These are phyloP conservation scores for Eucalyptus caleyi DNA, from an alignment of 345 rosid species.

Conservation along the genomic window DNA sequence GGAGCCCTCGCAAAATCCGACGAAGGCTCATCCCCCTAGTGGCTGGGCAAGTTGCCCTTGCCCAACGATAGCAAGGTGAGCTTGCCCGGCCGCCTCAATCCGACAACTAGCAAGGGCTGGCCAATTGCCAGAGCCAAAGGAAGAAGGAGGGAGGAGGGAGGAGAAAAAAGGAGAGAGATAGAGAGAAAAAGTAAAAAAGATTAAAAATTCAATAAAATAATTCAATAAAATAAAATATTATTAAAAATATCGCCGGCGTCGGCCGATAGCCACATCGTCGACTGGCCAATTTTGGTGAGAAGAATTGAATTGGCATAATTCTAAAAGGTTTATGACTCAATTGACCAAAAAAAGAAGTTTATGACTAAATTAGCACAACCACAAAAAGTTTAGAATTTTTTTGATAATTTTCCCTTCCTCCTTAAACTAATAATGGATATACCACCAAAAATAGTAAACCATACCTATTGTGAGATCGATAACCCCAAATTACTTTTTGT, in stretches of 20 bases:
- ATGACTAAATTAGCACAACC: rapidly evolving
- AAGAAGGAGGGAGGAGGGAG: too few species aligned
- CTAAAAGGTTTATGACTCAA: rapidly evolving
- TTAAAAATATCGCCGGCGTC: rapidly evolving
- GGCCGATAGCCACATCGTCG: rapidly evolving
- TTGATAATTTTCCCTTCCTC: too few species aligned
- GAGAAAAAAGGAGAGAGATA: too few species aligned
- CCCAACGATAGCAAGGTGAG: rapidly evolving
- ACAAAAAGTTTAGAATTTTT: rapidly evolving
- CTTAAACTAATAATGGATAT: neutral
- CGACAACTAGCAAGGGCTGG: rapidly evolving
- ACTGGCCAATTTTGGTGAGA: too few species aligned
- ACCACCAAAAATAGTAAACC: neutral
- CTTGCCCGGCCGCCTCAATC: rapidly evolving
- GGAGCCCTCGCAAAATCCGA: rapidly evolving
- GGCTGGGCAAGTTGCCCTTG: too few species aligned
- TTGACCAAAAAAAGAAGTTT: too few species aligned
- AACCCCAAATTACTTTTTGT: neutral
- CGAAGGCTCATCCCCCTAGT: rapidly evolving
- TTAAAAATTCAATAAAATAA: too few species aligned
- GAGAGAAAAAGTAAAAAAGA: too few species aligned
- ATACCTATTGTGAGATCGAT: neutral
- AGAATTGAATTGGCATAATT: rapidly evolving
- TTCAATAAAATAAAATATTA: too few species aligned
- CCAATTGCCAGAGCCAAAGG: rapidly evolving